phyloP scores from a whole-genome alignment of 352 stramenopile species.

The Phytophthora syringae region DNA sequence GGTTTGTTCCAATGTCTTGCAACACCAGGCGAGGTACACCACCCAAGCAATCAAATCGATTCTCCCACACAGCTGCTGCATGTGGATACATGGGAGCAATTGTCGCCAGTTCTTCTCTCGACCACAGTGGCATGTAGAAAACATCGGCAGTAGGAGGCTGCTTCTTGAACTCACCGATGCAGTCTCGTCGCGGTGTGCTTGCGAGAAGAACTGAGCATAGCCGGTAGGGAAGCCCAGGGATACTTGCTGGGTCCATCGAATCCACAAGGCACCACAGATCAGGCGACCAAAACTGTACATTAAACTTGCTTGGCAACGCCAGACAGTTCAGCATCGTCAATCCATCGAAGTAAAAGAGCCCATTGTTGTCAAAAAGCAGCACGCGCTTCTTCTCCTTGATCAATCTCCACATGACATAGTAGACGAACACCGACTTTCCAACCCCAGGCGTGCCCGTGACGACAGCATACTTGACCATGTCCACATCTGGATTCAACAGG shows the following conservation, averaged over 20 bases:
- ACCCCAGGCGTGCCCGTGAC: conserved; percentile 39
- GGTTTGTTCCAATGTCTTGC: no score
- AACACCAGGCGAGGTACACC: no score
- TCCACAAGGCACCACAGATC: conserved; percentile 16
- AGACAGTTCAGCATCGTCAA: neutral
- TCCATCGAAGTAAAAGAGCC: conserved; percentile 38
- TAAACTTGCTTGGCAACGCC: neutral
- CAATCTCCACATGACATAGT: no score
- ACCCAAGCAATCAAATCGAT: no score
- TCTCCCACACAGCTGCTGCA: no score
- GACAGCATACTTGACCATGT: conserved; percentile 32
- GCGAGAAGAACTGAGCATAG: conserved; percentile 22
- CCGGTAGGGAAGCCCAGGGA: neutral
- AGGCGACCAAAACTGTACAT: neutral
- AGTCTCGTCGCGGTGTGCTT: conserved; percentile 37
- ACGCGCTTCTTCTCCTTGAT: no score
- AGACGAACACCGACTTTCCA: no score
- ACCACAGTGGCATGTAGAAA: conserved; percentile 44
- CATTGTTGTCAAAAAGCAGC: conserved; percentile 20
- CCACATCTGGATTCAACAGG: conserved; percentile 23
- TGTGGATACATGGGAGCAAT: no score
- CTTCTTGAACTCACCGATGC: conserved; percentile 45
- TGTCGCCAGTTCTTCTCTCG: no score
- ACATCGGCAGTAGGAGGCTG: conserved; percentile 33
- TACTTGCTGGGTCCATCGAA: neutral